phyloP scores from a whole-genome alignment of 495 filamentous ascomycete genomes.

The Penicillium daleae region DNA sequence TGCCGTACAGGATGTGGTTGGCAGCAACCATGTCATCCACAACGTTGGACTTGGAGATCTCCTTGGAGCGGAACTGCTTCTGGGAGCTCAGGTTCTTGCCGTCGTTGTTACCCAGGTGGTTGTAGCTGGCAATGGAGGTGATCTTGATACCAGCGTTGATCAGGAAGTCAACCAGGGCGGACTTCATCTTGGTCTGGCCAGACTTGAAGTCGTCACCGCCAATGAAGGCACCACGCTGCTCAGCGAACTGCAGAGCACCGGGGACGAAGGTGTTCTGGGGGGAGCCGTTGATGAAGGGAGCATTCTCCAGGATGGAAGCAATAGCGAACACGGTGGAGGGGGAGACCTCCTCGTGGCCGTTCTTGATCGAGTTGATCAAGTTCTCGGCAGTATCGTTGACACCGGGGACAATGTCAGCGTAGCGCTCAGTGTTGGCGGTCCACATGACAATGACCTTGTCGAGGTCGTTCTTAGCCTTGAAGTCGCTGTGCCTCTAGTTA shows the following conservation, averaged over 20 bases:
- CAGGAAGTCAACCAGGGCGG: slow-evolving; percentile 95
- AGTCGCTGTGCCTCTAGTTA: slow-evolving; percentile 62
- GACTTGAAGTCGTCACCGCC: slow-evolving; percentile 99
- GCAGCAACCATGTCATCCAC: slow-evolving; percentile 99
- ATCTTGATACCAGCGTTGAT: slow-evolving; percentile 99
- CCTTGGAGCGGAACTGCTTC: slow-evolving; percentile 98
- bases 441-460: slow-evolving; percentile 98
- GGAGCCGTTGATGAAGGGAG: slow-evolving; percentile 98
- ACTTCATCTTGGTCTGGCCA: slow-evolving; percentile 99
- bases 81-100: slow-evolving; percentile 98
- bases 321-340: slow-evolving; percentile 97
- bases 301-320: slow-evolving; percentile 84
- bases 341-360: slow-evolving; percentile 83
- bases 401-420: slow-evolving; percentile 81
- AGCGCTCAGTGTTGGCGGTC: slow-evolving; percentile 99
- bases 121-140: slow-evolving; percentile 98
- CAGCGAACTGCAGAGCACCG: slow-evolving; percentile 87
- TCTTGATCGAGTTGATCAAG: slow-evolving; percentile 81
- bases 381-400: slow-evolving; percentile 98
- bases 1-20: slow-evolving; percentile 85
- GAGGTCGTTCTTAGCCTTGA: slow-evolving; percentile 82
- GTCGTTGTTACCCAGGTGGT: slow-evolving; percentile 99
- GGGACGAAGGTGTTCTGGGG: slow-evolving; percentile 99
- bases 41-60: slow-evolving; percentile 98
- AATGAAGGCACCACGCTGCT: slow-evolving; percentile 85